Percentiles rank a stretch among this genome's conserved stretches.
Evolutionary conservation across 768 basidiomycete genomes (phyloP).

Genomic region (Tulasnella sp.): DNA sequence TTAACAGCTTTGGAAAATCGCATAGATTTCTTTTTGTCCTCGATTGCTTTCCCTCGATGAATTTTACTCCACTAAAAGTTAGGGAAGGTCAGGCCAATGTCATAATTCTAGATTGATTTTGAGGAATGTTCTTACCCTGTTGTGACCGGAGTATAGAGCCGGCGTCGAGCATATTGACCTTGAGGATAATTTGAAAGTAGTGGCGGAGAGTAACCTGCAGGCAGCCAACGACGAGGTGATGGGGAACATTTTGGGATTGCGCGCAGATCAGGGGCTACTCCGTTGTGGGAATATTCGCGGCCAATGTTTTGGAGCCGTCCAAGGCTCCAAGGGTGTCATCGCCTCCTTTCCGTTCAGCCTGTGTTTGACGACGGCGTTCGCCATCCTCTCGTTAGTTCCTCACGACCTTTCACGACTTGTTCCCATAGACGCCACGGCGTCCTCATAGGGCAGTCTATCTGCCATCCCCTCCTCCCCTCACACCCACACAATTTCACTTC

Average conservation of each 20-base stretch:
- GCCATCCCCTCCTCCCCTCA: background rate
- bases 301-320: background rate
- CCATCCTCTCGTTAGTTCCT: background rate
- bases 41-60: constrained; percentile 1
- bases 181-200: background rate
- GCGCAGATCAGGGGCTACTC: background rate
- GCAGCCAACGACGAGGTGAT: background rate
- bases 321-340: background rate
- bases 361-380: background rate
- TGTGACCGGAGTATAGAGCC: background rate
- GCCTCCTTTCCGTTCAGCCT: background rate
- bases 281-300: background rate
- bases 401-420: background rate
- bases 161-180: background rate
- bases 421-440: background rate
- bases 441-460: background rate
- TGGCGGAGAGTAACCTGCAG: background rate
- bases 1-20: constrained; percentile 1
- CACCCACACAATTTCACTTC: background rate
- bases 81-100: background rate
- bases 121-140: background rate
- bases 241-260: background rate
- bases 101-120: background rate
- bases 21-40: constrained; percentile 7
- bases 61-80: constrained; percentile 7